Conservation (phyloP, 2,329 filamentous ascomycete genomes). For the Ceratocystis diversiconidia region DNA sequence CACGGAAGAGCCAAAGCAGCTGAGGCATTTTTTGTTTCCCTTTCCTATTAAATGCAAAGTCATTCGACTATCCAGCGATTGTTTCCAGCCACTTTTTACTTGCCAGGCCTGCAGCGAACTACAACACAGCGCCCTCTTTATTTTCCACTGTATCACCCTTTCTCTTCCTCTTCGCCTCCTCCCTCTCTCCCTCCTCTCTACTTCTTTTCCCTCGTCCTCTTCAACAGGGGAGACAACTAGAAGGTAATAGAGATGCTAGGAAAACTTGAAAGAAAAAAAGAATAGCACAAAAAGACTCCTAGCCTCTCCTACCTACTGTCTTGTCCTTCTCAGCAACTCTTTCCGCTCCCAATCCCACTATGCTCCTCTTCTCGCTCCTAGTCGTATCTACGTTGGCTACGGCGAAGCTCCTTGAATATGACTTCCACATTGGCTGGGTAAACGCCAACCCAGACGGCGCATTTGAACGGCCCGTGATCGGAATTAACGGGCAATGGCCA, state of each 20-base stretch:
- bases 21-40: neutral
- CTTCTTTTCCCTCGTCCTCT: neutral
- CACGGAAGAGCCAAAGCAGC: neutral
- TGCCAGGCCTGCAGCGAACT: too few species aligned
- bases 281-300: neutral
- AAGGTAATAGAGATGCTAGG: neutral
- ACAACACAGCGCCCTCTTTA: neutral
- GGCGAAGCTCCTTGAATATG: conserved; percentile 40
- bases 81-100: too few species aligned
- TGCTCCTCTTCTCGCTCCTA: conserved; percentile 8
- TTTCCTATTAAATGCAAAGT: neutral
- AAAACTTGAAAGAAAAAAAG: neutral
- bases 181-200: neutral
- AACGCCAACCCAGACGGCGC: conserved; percentile 56
- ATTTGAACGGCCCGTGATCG: conserved; percentile 51
- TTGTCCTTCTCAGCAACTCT: too few species aligned
- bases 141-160: neutral
- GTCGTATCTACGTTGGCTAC: conserved; percentile 21
- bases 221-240: neutral
- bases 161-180: neutral
- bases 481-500: conserved; percentile 66
- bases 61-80: too few species aligned
- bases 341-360: neutral
- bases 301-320: neutral
- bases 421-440: conserved; percentile 61